These are phyloP conservation scores for Metschnikowia lunata DNA, from an alignment of 805 yeast species.

Conservation along the genomic window DNA sequence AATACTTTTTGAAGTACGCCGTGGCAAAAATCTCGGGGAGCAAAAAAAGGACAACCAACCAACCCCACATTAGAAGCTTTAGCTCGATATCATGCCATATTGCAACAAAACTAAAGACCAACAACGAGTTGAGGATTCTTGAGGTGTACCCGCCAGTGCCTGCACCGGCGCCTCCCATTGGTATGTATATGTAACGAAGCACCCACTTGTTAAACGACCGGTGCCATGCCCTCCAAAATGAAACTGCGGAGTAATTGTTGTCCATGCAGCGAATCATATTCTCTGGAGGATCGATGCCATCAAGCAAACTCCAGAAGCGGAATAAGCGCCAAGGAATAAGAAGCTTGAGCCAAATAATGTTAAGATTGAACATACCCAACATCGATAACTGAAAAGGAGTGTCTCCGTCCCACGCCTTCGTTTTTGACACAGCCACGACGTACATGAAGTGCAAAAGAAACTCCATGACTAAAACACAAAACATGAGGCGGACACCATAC, in stretches of 20 bases:
- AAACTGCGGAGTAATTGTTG: constrained; percentile 85
- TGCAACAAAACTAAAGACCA: constrained; percentile 93
- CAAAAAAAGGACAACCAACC: constrained; percentile 83
- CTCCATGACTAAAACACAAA: constrained; percentile 87
- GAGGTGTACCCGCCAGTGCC: constrained; percentile 29
- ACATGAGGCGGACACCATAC: constrained; percentile 63
- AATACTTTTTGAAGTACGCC: constrained; percentile 35
- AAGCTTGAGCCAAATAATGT: constrained; percentile 88
- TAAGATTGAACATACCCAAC: constrained; percentile 88
- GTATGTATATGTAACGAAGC: constrained; percentile 81
- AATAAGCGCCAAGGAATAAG: constrained; percentile 95
- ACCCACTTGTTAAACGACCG: constrained; percentile 90
- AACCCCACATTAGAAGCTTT: constrained; percentile 87
- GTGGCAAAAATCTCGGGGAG: constrained; percentile 79
- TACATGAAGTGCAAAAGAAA: constrained; percentile 80
- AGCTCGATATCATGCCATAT: constrained; percentile 97
- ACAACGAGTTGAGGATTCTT: constrained; percentile 69
- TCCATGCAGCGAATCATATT: constrained; percentile 96
- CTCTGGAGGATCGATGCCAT: constrained; percentile 94
- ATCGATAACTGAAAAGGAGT: constrained; percentile 91
- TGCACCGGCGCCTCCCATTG: constrained; percentile 84
- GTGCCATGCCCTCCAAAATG: constrained; percentile 99
- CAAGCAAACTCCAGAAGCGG: constrained; percentile 88
- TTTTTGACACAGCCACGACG: constrained; percentile 88
- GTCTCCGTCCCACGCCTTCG: constrained; percentile 85